Conservation (phyloP, 768 basidiomycete genomes). For the Tephrocybe rancida region DNA sequence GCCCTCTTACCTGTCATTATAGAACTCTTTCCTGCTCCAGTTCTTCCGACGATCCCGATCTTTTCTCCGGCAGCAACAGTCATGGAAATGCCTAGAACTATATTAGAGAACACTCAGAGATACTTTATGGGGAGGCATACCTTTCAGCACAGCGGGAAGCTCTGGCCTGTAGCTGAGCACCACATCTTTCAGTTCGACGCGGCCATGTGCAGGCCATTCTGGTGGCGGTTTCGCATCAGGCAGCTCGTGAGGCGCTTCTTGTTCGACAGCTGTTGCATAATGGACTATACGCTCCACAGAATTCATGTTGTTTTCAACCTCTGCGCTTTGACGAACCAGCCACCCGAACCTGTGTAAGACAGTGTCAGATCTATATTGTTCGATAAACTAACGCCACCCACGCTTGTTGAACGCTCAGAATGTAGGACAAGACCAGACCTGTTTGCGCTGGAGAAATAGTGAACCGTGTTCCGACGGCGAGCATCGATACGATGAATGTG, state of each 20-base stretch:
- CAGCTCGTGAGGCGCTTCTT: slow-evolving; percentile 75
- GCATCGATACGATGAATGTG: slow-evolving; percentile 78
- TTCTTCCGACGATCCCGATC: slow-evolving; percentile 88
- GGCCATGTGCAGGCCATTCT: slow-evolving; percentile 77
- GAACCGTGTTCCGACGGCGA: slow-evolving; percentile 75
- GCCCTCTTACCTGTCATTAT: slow-evolving; percentile 69
- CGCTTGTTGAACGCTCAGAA: slow-evolving; percentile 77
- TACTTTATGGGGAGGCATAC: slow-evolving; percentile 21
- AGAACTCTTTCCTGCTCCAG: slow-evolving; percentile 88
- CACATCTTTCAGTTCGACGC: slow-evolving; percentile 74
- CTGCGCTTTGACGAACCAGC: slow-evolving; percentile 77
- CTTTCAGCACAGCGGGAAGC: slow-evolving; percentile 87
- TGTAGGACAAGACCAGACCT: slow-evolving; percentile 76
- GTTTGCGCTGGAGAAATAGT: slow-evolving; percentile 80
- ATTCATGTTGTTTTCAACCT: slow-evolving; percentile 95
- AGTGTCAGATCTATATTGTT: slow-evolving; percentile 10
- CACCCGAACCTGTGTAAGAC: slow-evolving; percentile 58
- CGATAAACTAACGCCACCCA: slow-evolving; percentile 18
- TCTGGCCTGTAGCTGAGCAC: slow-evolving; percentile 85
- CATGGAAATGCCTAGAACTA: slow-evolving; percentile 53
- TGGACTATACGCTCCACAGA: slow-evolving; percentile 84
- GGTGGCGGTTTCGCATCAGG: slow-evolving; percentile 58
- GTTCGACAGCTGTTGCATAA: slow-evolving; percentile 79
- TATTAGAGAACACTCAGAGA: neutral
- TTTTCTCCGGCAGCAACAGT: slow-evolving; percentile 78